Percentiles rank a stretch among this genome's conserved stretches.
Evolutionary conservation across 208 protist genomes (phyloP).

Genomic region (Wallacemonas sp.): DNA sequence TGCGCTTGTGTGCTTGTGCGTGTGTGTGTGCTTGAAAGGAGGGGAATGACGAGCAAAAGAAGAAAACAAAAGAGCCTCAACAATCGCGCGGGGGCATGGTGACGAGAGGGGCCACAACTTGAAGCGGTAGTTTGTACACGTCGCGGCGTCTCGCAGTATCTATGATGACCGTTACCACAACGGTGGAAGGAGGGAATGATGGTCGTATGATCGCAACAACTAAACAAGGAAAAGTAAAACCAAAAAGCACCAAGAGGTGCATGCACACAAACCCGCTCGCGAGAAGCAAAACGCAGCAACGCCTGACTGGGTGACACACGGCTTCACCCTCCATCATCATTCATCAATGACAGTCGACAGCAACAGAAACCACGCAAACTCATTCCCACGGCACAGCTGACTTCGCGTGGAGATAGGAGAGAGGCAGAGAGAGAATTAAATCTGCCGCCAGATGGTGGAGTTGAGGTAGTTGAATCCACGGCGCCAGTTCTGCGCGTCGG

Average conservation of each 20-base stretch:
- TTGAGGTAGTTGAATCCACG: constrained; percentile 86
- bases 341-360: no score
- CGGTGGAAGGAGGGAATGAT: neutral
- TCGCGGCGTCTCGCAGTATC: no score
- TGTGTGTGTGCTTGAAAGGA: no score
- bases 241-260: constrained; percentile 1
- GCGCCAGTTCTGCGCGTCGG: constrained; percentile 81
- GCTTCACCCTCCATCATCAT: no score
- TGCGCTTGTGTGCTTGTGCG: no score
- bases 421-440: no score
- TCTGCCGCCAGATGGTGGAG: constrained; percentile 62
- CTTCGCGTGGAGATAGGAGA: neutral
- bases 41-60: neutral
- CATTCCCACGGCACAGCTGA: constrained; percentile 6
- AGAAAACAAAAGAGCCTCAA: constrained; percentile 3
- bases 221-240: constrained; percentile 17
- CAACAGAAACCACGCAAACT: neutral
- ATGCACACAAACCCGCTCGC: neutral
- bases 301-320: no score
- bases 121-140: no score
- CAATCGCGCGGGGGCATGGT: no score
- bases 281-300: no score
- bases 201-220: neutral
- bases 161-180: no score
- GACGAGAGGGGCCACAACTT: no score